phyloP scores from a whole-genome alignment of 2,329 filamentous ascomycete species.

The Botrytis medusae region DNA sequence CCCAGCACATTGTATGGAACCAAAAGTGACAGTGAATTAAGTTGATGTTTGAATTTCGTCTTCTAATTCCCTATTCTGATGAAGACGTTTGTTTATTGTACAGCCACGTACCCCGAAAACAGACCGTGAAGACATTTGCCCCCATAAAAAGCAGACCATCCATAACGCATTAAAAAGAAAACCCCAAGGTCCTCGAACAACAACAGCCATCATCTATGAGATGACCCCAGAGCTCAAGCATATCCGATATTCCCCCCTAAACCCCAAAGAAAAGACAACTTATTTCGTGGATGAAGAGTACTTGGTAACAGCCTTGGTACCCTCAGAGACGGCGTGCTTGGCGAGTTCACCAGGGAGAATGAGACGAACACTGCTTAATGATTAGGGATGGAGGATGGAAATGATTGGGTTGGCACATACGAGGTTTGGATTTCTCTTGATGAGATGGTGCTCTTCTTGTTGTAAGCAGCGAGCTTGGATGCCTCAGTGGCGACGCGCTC shows the following conservation, averaged over 20 bases:
- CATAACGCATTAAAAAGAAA: constrained; percentile 67
- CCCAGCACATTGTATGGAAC: neutral
- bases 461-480: constrained; percentile 98
- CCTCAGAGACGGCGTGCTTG: constrained; percentile 99
- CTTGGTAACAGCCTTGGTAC: constrained; percentile 99
- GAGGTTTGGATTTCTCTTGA: constrained; percentile 99
- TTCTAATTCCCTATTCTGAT: constrained; percentile 41
- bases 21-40: neutral
- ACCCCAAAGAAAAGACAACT: constrained; percentile 56
- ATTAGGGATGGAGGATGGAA: neutral
- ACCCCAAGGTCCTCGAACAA: constrained; percentile 37
- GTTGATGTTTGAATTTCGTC: constrained; percentile 31
- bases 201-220: constrained; percentile 35
- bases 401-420: constrained; percentile 45
- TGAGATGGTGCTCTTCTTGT: constrained; percentile 99
- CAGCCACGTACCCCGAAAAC: constrained; percentile 69
- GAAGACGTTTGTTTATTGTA: constrained; percentile 59
- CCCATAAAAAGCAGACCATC: constrained; percentile 64
- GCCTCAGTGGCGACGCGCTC: constrained; percentile 98
- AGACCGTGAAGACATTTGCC: constrained; percentile 68
- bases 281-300: constrained; percentile 99
- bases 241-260: constrained; percentile 54
- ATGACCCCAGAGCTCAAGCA: constrained; percentile 49
- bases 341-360: constrained; percentile 98
- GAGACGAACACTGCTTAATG: constrained; percentile 67